Conservation (phyloP, 1,139 yeast genomes). For the Geotrichum candidum region DNA sequence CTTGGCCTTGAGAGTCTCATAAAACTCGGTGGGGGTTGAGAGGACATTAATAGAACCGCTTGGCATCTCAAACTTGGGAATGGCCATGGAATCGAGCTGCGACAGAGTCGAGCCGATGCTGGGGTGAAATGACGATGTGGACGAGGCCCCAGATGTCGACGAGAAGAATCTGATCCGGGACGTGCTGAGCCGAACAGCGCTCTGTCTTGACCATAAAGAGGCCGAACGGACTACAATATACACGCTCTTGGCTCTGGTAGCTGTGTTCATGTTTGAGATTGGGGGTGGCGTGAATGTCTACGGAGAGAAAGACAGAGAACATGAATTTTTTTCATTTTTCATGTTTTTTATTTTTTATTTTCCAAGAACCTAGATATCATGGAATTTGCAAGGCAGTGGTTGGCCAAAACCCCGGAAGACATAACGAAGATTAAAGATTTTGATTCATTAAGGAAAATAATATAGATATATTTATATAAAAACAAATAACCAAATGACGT, state of each 20-base stretch:
- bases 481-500: not conserved
- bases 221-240: not conserved
- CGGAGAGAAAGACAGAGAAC: not conserved
- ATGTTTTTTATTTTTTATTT: not conserved
- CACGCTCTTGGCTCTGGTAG: not conserved
- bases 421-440: not conserved
- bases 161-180: not conserved
- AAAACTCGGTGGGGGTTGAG: constrained; percentile 63
- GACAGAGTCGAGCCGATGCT: constrained; percentile 16
- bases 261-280: not conserved
- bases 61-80: constrained; percentile 58
- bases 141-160: not conserved
- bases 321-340: not conserved
- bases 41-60: constrained; percentile 61
- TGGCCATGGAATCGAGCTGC: constrained; percentile 26
- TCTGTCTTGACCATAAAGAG: constrained; percentile 1
- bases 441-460: not conserved
- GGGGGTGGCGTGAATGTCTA: not conserved
- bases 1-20: constrained; percentile 43
- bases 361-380: not conserved
- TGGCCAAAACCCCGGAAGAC: not conserved
- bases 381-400: not conserved
- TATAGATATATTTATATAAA: not conserved
- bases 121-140: constrained; percentile 14
- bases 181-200: not conserved